Percentiles rank a stretch among this genome's conserved stretches.
phyloP scores from a whole-genome alignment of 352 stramenopile genomes.

The Globisporangium solare region DNA sequence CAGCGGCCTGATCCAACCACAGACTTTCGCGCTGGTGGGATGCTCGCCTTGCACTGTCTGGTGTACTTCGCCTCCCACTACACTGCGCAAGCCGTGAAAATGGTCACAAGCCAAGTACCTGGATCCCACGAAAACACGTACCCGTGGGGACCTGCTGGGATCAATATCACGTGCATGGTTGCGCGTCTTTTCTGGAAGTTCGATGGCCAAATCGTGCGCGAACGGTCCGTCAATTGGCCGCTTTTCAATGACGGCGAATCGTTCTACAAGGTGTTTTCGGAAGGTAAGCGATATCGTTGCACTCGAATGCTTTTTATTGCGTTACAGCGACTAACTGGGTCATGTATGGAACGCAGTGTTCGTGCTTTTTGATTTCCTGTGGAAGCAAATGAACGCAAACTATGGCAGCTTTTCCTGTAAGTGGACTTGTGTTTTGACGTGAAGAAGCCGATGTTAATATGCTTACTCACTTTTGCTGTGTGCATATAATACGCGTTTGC shows the following conservation, averaged over 20 bases:
- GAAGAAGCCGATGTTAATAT: background rate
- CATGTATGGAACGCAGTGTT: constrained; percentile 37
- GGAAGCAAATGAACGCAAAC: constrained; percentile 83
- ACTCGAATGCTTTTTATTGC: constrained; percentile 1
- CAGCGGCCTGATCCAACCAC: constrained; percentile 82
- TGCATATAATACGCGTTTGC: background rate
- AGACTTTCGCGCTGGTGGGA: constrained; percentile 77
- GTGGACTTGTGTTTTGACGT: constrained; percentile 9
- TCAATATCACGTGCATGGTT: constrained; percentile 85
- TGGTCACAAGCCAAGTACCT: constrained; percentile 75
- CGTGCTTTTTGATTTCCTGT: constrained; percentile 79
- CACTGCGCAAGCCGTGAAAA: constrained; percentile 56
- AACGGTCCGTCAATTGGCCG: constrained; percentile 63
- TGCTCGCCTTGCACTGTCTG: constrained; percentile 76
- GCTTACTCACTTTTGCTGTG: constrained; percentile 2
- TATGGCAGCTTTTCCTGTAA: constrained; percentile 80
- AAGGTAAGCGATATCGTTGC: constrained; percentile 19
- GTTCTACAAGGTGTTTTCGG: constrained; percentile 76
- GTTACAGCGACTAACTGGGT: constrained; percentile 1
- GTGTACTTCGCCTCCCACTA: constrained; percentile 78
- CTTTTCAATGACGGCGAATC: constrained; percentile 63
- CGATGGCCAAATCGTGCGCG: constrained; percentile 62
- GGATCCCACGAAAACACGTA: constrained; percentile 81
- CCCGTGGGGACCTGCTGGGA: constrained; percentile 75
- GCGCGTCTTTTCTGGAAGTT: constrained; percentile 78